Evolutionary conservation across 2,329 filamentous ascomycete genomes (phyloP).

Genomic region (Pseudocercospora fijiensis): DNA sequence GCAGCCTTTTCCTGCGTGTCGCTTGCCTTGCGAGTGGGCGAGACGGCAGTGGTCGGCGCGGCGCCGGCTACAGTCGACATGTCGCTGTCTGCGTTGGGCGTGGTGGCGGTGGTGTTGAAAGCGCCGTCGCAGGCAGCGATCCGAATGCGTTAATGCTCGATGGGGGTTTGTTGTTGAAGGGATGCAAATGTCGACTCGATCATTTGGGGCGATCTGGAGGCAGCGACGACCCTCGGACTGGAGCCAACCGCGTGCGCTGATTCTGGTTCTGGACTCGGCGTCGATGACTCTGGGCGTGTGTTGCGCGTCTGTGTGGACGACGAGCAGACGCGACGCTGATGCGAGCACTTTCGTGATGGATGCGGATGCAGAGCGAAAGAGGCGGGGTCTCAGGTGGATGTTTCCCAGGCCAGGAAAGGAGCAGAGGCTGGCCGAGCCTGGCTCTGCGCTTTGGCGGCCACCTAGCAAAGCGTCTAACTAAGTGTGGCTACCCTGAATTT

Average conservation of each 20-base stretch:
- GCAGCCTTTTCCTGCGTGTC: slow-evolving; percentile 30
- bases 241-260: neutral
- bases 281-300: neutral
- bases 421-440: neutral
- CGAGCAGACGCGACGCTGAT: slow-evolving; percentile 2
- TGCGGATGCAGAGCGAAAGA: neutral
- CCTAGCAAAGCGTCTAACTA: neutral
- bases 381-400: neutral
- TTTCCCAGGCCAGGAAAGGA: neutral
- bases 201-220: slow-evolving; percentile 4
- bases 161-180: slow-evolving; percentile 19
- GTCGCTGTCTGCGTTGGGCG: slow-evolving; percentile 12
- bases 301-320: neutral
- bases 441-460: neutral
- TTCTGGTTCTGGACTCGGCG: neutral
- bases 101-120: slow-evolving; percentile 19
- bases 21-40: slow-evolving; percentile 48
- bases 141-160: slow-evolving; percentile 24
- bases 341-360: neutral
- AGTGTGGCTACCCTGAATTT: neutral
- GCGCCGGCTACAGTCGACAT: slow-evolving; percentile 68
- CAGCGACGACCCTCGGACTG: slow-evolving; percentile 1
- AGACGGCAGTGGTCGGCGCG: slow-evolving; percentile 56
- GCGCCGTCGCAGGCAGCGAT: slow-evolving; percentile 29
- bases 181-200: slow-evolving; percentile 3